A percentile compares a stretch with the other conserved stretches of the same genome.
phyloP scores from a whole-genome alignment of 805 yeast species.

The Saccharomyces eubayanus region DNA sequence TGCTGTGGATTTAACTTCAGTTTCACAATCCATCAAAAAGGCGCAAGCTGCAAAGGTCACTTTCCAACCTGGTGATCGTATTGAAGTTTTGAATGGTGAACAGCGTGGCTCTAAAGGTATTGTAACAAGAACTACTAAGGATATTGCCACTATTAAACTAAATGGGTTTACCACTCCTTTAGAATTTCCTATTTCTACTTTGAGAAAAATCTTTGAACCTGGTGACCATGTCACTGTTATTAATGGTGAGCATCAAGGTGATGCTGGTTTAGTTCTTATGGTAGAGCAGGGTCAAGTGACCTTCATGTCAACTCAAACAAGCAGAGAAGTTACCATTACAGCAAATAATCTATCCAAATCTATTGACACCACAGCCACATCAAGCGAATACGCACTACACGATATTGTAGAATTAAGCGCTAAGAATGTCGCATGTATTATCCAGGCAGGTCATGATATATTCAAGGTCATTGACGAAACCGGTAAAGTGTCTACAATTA shows the following conservation, averaged over 20 bases:
- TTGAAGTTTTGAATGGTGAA: conserved; percentile 87
- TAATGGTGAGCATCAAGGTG: conserved; percentile 86
- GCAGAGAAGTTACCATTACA: conserved; percentile 83
- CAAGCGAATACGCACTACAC: conserved; percentile 75
- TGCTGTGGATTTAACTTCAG: conserved; percentile 78
- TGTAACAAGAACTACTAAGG: conserved; percentile 59
- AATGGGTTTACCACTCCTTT: conserved; percentile 47
- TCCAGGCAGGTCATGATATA: conserved; percentile 81
- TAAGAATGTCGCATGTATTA: conserved; percentile 78
- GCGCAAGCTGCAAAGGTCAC: conserved; percentile 45
- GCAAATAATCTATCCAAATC: conserved; percentile 87
- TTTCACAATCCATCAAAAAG: conserved; percentile 77
- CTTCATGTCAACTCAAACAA: conserved; percentile 79
- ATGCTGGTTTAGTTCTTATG: conserved; percentile 87
- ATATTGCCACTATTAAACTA: conserved; percentile 44
- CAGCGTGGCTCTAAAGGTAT: conserved; percentile 83
- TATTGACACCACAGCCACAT: conserved; percentile 71
- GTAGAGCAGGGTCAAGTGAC: conserved; percentile 81
- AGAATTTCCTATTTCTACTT: conserved; percentile 72
- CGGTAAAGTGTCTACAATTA: conserved; percentile 62
- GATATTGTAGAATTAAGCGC: conserved; percentile 86
- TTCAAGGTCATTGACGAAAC: conserved; percentile 75
- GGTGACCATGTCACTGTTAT: conserved; percentile 95
- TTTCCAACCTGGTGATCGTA: conserved; percentile 91
- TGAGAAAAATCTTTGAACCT: conserved; percentile 76